Evolutionary conservation across 177 flowering plant species (phyloP), one percentile per base, ranked within the genome.

Genomic region (Telopea speciosissima): DNA sequence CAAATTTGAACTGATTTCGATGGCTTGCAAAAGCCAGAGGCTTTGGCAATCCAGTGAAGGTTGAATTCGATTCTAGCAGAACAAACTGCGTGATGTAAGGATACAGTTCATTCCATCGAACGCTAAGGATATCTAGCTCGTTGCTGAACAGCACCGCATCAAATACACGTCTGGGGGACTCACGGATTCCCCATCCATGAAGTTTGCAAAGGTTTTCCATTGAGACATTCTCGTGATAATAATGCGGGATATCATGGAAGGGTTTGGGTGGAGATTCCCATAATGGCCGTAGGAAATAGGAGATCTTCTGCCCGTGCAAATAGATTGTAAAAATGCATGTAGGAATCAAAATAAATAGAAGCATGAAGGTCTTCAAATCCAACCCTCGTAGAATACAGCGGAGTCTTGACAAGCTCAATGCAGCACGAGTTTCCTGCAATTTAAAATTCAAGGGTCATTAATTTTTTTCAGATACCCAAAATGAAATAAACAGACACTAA

Each of bases 61-160:
- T 83, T 12, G 85, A 80, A 68, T 83, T 83, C 21, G 81, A 77
- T 70, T 83, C 83, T 0, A 83, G 78, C 24, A 83, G 83, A 42
- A 83, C 83, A 73, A 83, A 83, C 69, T 74, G 78, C 5, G 85
- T 72, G 33, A 80, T 69, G 26, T 83, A 83, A 12, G 85, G 83
- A 58, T 80, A 77, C 52, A 83, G 65, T 67, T 83, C 85, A 0
- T 83, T 78, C 85, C 83, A 83, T 63, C 85, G 61, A 13, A 83
- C 71, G 5, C 74, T 79, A 22, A 83, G 82, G 40, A 83, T 80
- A 65, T 83, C 83, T 10, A 83, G 14, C 74, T 83, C 85, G 40
- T 83, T 80, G 66, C 75, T 83, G 72, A 83, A 83, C 62, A 83
- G n/a, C 56, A 83, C 85, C 3, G 85, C 85, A 79, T 83, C 85